Conservation (phyloP, 305 asterid species). For the Stenogyne calaminthoides region DNA sequence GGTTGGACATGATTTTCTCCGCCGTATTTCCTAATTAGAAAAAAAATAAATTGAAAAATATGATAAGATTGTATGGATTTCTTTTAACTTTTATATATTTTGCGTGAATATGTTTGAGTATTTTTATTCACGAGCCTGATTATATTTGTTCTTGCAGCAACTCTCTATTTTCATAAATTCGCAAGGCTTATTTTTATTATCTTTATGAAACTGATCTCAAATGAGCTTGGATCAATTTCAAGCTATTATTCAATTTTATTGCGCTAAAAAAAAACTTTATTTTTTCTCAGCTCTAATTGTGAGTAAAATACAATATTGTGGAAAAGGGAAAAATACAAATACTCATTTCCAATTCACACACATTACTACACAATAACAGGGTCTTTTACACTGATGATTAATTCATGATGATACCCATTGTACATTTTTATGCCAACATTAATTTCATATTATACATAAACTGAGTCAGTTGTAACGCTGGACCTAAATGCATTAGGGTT, state of each 20-base stretch:
- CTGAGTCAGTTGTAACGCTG: slow-evolving; percentile 2
- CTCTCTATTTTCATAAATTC: neutral
- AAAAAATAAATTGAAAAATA: too few species aligned
- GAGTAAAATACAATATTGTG: neutral
- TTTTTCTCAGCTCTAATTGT: too few species aligned
- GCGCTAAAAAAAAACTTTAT: too few species aligned
- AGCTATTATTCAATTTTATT: neutral
- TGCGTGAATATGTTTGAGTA: too few species aligned
- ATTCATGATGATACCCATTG: slow-evolving; percentile 3
- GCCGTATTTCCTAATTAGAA: too few species aligned
- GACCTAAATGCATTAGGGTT: slow-evolving; percentile 26
- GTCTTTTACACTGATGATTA: neutral
- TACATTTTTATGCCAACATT: slow-evolving; percentile 30
- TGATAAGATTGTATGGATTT: too few species aligned
- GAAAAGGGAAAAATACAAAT: neutral
- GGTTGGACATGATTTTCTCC: too few species aligned
- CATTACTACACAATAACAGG: neutral
- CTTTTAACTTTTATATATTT: too few species aligned
- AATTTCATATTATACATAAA: slow-evolving; percentile 9
- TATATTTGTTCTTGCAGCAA: neutral
- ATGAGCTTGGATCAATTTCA: neutral
- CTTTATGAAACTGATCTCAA: too few species aligned
- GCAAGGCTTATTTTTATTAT: too few species aligned
- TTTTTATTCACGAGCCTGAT: too few species aligned
- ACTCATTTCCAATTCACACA: neutral